Conservation (phyloP, 83 land plant genomes). For the Picea mariana region DNA sequence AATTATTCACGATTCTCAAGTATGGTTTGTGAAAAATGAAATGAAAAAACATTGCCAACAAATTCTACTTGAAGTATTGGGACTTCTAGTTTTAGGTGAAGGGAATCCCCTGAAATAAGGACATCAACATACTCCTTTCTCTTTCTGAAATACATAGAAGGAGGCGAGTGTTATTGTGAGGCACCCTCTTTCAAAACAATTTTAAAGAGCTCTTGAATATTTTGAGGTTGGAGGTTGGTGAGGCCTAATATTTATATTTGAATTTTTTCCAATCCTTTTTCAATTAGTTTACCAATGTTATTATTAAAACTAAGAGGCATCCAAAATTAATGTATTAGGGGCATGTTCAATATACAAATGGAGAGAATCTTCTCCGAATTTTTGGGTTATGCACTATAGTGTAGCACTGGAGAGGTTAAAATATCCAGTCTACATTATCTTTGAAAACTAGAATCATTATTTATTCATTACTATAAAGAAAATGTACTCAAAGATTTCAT, state of each 20-base stretch:
- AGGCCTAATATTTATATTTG: slow-evolving; percentile 55
- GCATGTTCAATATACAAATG: slow-evolving; percentile 12
- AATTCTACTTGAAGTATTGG: too few species aligned
- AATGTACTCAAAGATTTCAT: slow-evolving; percentile 74
- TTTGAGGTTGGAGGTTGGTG: slow-evolving; percentile 37
- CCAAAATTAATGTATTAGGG: slow-evolving; percentile 15
- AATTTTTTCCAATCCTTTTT: slow-evolving; percentile 31
- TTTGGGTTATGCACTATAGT: slow-evolving; percentile 51
- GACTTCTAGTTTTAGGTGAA: too few species aligned
- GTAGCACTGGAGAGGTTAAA: slow-evolving; percentile 39
- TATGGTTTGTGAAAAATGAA: too few species aligned
- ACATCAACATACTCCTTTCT: too few species aligned
- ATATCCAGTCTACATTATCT: slow-evolving; percentile 52
- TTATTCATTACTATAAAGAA: slow-evolving; percentile 82
- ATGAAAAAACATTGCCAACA: too few species aligned
- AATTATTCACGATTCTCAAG: too few species aligned
- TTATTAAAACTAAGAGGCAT: slow-evolving; percentile 19
- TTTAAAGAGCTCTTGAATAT: slow-evolving; percentile 63
- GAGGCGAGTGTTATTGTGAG: too few species aligned
- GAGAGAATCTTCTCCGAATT: slow-evolving; percentile 44
- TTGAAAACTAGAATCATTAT: slow-evolving; percentile 50
- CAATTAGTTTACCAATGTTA: slow-evolving; percentile 32
- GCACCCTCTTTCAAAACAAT: too few species aligned
- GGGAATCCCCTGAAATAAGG: too few species aligned
- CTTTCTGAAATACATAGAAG: too few species aligned